A percentile compares a stretch with the other conserved stretches of the same genome.
These are phyloP conservation scores for Thyridium curvatum DNA, from an alignment of 2,329 filamentous ascomycete genomes.

Conservation along the genomic window DNA sequence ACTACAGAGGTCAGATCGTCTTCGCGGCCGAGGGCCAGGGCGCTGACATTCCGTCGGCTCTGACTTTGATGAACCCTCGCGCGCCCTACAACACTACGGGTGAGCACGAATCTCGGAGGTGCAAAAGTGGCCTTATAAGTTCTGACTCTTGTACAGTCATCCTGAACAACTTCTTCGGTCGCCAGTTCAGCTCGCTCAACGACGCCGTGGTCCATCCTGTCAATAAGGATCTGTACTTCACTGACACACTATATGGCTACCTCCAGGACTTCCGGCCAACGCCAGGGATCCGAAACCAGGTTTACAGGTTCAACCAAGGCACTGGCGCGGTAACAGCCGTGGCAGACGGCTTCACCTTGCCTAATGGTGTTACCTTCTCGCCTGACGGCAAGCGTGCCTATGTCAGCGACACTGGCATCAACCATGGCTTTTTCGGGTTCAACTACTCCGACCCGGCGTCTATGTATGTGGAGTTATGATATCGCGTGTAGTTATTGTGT, in stretches of 20 bases:
- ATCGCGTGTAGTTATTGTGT: no score
- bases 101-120: no score
- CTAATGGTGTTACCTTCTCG: conserved; percentile 52
- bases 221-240: conserved; percentile 58
- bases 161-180: conserved; percentile 53
- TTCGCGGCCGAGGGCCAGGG: conserved; percentile 46
- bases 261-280: conserved; percentile 49
- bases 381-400: conserved; percentile 46
- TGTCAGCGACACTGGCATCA: conserved; percentile 47
- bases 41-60: conserved; percentile 26
- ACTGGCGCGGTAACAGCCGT: conserved; percentile 47
- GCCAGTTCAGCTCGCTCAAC: conserved; percentile 55
- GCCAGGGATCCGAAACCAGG: conserved; percentile 49
- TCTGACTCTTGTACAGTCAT: conserved; percentile 27
- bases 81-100: conserved; percentile 44
- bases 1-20: conserved; percentile 41
- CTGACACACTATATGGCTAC: conserved; percentile 54
- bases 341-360: conserved; percentile 49
- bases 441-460: conserved; percentile 34
- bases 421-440: conserved; percentile 33
- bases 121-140: no score
- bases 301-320: conserved; percentile 47
- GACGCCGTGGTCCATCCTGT: conserved; percentile 47
- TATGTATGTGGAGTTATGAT: conserved; percentile 33
- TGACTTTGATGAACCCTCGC: conserved; percentile 35